phyloP scores from a whole-genome alignment of 768 basidiomycete species.

The Cystobasidium tubakii region DNA sequence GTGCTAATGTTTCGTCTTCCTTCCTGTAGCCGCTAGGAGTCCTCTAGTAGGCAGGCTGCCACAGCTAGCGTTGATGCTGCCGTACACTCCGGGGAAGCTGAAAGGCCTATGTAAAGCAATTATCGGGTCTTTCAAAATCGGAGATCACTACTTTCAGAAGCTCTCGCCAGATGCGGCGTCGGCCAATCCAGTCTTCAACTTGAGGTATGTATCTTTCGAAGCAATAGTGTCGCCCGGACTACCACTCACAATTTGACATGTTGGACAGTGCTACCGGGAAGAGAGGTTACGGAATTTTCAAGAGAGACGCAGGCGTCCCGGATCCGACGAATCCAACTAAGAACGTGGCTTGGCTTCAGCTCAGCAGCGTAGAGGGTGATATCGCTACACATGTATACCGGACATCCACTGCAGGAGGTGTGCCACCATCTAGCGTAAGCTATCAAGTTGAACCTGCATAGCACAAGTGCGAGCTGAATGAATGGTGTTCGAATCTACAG shows the following conservation, averaged over 20 bases:
- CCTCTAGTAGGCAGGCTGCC: background rate
- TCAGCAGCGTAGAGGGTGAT: constrained; percentile 54
- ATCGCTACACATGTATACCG: constrained; percentile 56
- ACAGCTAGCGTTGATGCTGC: background rate
- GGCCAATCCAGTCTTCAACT: constrained; percentile 60
- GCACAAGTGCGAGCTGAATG: background rate
- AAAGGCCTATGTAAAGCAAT: background rate
- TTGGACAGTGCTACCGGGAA: constrained; percentile 49
- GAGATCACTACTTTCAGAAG: constrained; percentile 59
- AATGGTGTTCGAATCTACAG: background rate
- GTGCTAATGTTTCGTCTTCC: too few species aligned
- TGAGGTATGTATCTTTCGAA: constrained; percentile 34
- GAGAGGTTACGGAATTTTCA: constrained; percentile 55
- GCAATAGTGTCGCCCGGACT: too few species aligned
- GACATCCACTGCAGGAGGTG: constrained; percentile 56
- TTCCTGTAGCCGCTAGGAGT: background rate
- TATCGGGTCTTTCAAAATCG: constrained; percentile 47
- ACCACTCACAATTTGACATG: too few species aligned
- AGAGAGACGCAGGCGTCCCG: constrained; percentile 52
- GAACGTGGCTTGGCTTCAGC: constrained; percentile 59
- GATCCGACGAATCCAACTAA: constrained; percentile 51
- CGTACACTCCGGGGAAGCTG: background rate
- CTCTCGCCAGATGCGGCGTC: constrained; percentile 50
- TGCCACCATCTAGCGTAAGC: constrained; percentile 54
- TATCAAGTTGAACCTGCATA: too few species aligned